phyloP scores from a whole-genome alignment of 192 early-diverging fungal genomes.

The Coemansia sp. region DNA sequence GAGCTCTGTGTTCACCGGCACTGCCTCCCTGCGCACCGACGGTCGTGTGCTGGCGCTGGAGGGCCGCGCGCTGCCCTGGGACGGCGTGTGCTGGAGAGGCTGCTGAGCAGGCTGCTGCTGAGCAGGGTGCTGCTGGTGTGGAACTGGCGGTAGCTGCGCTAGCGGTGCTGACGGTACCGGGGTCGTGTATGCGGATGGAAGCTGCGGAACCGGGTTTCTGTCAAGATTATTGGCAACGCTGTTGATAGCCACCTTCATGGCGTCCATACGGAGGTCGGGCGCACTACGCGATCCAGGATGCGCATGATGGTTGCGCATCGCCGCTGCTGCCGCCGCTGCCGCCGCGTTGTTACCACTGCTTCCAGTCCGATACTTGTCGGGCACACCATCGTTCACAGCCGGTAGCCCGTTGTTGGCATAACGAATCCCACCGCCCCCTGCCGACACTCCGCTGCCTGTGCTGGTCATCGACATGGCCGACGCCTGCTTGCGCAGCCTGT shows the following conservation, averaged over 20 bases:
- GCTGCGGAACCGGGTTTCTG: conserved; percentile 40
- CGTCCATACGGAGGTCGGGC: conserved; percentile 47
- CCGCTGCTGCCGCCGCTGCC: neutral
- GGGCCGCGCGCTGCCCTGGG: neutral
- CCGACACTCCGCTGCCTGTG: neutral
- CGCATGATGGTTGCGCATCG: conserved; percentile 14
- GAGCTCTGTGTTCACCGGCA: conserved; percentile 38
- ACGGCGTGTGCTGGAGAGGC: neutral
- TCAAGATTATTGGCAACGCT: conserved; percentile 22
- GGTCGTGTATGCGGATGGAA: conserved; percentile 28
- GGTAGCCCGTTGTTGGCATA: conserved; percentile 1
- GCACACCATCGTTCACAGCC: neutral
- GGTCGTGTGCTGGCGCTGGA: neutral
- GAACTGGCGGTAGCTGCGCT: conserved; percentile 9
- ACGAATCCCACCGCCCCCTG: neutral
- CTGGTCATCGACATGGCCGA: conserved; percentile 34
- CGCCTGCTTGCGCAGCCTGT: conserved; percentile 37
- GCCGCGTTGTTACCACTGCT: neutral
- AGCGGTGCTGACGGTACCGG: neutral
- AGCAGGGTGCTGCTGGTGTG: neutral
- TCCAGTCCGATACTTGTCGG: conserved; percentile 3
- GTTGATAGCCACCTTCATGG: conserved; percentile 32
- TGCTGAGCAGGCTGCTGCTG: neutral
- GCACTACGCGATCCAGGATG: conserved; percentile 49
- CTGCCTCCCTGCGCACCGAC: neutral